Base-by-base conservation (phyloP, 2,329 filamentous ascomycete species). In the Orbilia ellipsospora region DNA sequence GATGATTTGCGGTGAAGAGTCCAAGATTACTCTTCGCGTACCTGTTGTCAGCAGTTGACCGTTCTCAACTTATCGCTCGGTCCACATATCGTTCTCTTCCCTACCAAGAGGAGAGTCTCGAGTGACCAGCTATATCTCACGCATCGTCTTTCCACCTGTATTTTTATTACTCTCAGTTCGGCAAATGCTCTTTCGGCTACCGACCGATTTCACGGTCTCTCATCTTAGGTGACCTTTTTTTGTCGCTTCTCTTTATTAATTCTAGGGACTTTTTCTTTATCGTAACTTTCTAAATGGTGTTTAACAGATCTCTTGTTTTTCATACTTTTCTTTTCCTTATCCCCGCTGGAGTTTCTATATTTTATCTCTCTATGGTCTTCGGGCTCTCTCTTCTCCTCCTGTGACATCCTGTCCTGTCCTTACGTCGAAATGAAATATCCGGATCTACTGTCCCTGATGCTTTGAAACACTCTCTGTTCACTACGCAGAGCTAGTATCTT, bases 291-390 rank as follows among this genome's bases (percentile, higher is more conserved):
- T 18, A 18, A n/a, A 15, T 45, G 60, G 67, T 64, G 67, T 64
- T 51, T 36, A 54, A 57, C 13, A 42, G 26, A 12, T 36, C 16
- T 54, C 28, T 36, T 31, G 4, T 50, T 31, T 48, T 13, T 51
- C 10, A 26, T 36, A 45, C 61, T 44, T 52, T 31, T 67, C 40
- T 62, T 51, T 66, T n/a, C n/a, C n/a, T 23, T 23, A 23, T 23
- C 54, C 36, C 51, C 60, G 45, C 60, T 70, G 66, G 66, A 70
- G 66, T 70, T 63, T 28, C 44, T 20, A 48, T 61, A 28, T 48
- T n/a, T 42, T 57, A 40, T 60, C 28, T 62, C 51, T 55, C 61
- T 10, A 10, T 36, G 31, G 31, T 36, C 31, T 36, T 36, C 31
- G 31, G 31, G 10, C 10, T 36, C 31, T 4, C 28, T 36, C 31